phyloP scores from a whole-genome alignment of 2,329 filamentous ascomycete species.

The Diaporthe capsici region DNA sequence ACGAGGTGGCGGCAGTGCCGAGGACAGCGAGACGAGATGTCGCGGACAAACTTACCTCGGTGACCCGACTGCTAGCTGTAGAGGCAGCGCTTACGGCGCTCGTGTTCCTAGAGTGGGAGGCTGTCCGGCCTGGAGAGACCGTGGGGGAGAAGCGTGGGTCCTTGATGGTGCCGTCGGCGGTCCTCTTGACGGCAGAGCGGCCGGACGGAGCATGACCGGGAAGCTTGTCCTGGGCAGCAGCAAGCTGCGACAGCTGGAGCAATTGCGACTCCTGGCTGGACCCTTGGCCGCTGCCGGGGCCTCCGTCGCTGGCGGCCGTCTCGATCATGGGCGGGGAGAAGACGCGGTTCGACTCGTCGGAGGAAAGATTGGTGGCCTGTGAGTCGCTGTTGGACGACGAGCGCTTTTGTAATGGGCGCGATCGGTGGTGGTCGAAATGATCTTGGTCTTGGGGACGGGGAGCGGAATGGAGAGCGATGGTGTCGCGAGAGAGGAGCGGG shows the following conservation, averaged over 20 bases:
- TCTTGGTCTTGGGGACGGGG: background rate
- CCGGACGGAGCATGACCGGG: conserved; percentile 23
- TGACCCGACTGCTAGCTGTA: conserved; percentile 78
- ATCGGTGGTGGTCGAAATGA: background rate
- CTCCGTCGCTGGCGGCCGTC: conserved; percentile 55
- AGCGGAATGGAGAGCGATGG: background rate
- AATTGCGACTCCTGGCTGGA: conserved; percentile 71
- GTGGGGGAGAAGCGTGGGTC: conserved; percentile 56
- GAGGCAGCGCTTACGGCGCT: conserved; percentile 76
- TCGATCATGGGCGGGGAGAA: conserved; percentile 56
- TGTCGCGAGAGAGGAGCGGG: conserved; percentile 10
- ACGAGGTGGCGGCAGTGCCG: background rate
- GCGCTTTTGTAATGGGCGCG: conserved; percentile 35
- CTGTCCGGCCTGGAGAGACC: conserved; percentile 60
- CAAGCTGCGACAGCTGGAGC: conserved; percentile 70
- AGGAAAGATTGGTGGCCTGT: conserved; percentile 58
- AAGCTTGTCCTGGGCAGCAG: conserved; percentile 67
- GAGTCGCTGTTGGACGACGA: conserved; percentile 56
- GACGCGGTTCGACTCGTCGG: conserved; percentile 57
- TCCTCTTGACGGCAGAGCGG: conserved; percentile 75
- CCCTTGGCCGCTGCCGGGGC: conserved; percentile 53
- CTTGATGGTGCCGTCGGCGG: conserved; percentile 82
- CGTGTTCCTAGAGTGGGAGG: conserved; percentile 78
- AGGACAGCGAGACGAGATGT: background rate
- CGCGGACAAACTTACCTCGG: conserved; percentile 73